Evolutionary conservation across 2,329 filamentous ascomycete genomes (phyloP), one percentile per base, ranked within the genome.

Genomic region (Alternaria sp.): DNA sequence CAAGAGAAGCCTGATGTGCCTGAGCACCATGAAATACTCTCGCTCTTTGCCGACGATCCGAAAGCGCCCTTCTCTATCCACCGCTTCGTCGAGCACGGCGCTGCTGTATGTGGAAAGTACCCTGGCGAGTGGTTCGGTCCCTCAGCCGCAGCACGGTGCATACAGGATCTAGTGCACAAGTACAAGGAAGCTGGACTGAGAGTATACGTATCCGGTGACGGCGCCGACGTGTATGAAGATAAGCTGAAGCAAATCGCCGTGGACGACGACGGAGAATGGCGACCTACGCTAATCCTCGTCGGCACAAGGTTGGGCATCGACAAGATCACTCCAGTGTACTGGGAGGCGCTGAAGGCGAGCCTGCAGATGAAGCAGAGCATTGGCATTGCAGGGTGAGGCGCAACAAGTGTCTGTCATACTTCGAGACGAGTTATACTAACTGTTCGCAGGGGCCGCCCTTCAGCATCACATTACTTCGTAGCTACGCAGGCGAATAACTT

Each of bases 111-210:
- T 79, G 94, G 93, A 5, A 98, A 97, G 80, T 92, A 96, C 74
- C 96, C 96, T 0, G 96, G 96, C 40, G 93, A 98, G 81, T 99
- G 96, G 96, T 99, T 99, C 81, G 96, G 96, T 0, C 96, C 96
- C n/a, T 97, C 93, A 17, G 96, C 96, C 7, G 96, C 96, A 10
- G 94, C 96, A 50, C 89, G 91, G 60, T 98, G 96, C 79, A 97
- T 99, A 69, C 91, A 96, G 79, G 92, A 92, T 19, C 84, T 99
- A 40, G 89, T 89, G 23, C 90, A 90, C 63, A 85, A 88, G 64
- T 86, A 90, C 67, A 79, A 84, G 57, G 84, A 88, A 52, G 84
- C 87, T 5, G 86, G 85, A 1, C 82, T 98, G 12, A 88, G 89
- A 47, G 93, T 98, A 10, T 98, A 98, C 74, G 89, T 94, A 3